These are phyloP conservation scores for Ogataea saltuana DNA, from an alignment of 805 yeast species.

Conservation along the genomic window DNA sequence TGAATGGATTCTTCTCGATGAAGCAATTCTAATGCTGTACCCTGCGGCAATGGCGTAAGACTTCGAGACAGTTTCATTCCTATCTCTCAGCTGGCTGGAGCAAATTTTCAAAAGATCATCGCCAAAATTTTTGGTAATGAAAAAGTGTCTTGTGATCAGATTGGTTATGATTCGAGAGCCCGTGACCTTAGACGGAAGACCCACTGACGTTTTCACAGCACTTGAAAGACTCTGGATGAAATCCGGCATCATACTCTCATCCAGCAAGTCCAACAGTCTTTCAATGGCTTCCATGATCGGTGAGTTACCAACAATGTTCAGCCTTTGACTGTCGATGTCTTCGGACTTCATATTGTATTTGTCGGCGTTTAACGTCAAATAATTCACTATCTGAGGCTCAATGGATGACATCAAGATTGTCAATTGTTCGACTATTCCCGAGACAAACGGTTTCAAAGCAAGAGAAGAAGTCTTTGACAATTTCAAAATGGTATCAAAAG, in stretches of 20 bases:
- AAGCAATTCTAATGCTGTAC: conserved; percentile 65
- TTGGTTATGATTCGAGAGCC: conserved; percentile 73
- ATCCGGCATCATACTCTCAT: conserved; percentile 49
- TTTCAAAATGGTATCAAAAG: conserved; percentile 72
- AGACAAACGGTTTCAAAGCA: conserved; percentile 65
- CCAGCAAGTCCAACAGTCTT: conserved; percentile 58
- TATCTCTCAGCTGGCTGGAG: conserved; percentile 59
- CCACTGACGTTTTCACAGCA: conserved; percentile 71
- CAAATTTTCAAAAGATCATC: conserved; percentile 64
- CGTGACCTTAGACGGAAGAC: conserved; percentile 88
- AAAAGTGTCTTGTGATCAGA: conserved; percentile 56
- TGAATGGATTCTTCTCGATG: conserved; percentile 49
- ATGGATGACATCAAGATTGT: conserved; percentile 75
- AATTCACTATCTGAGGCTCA: conserved; percentile 90
- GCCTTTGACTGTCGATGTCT: conserved; percentile 75
- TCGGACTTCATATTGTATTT: conserved; percentile 74
- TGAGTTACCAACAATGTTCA: conserved; percentile 71
- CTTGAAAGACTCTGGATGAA: conserved; percentile 50
- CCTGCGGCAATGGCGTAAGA: conserved; percentile 84
- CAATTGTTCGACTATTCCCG: conserved; percentile 68
- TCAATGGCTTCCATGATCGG: conserved; percentile 91
- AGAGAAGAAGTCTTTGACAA: conserved; percentile 64
- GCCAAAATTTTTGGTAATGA: conserved; percentile 50
- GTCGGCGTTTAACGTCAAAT: conserved; percentile 82
- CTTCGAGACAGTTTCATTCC: conserved; percentile 69